phyloP scores from a whole-genome alignment of 345 rosid species.

The Pistacia vera region DNA sequence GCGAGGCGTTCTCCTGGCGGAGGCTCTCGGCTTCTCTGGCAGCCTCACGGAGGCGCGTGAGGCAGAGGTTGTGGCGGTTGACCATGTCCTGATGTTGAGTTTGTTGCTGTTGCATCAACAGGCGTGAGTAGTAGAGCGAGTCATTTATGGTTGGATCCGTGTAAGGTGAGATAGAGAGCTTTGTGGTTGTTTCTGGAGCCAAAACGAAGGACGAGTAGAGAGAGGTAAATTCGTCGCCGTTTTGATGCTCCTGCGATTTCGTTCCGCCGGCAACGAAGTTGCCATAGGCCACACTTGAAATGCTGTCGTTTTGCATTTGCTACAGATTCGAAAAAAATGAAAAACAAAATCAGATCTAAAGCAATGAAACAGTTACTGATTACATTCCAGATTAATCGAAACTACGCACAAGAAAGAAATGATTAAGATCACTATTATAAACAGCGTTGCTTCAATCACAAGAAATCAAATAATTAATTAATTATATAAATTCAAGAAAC shows the following conservation, averaged over 20 bases:
- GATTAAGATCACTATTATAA: not conserved
- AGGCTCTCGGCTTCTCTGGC: constrained; percentile 42
- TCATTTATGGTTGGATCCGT: constrained; percentile 16
- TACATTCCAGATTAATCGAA: not conserved
- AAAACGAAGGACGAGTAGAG: constrained; percentile 24
- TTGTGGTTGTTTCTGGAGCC: constrained; percentile 9
- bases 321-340: not conserved
- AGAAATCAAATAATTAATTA: not conserved
- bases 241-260: constrained; percentile 15
- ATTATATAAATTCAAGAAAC: not conserved
- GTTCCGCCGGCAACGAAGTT: not conserved
- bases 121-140: constrained; percentile 31
- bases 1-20: constrained; percentile 43
- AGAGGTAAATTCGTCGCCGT: constrained; percentile 25
- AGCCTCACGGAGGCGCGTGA: constrained; percentile 46
- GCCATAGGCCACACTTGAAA: constrained; percentile 20
- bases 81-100: constrained; percentile 51
- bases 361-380: not conserved
- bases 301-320: constrained; percentile 35
- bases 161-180: not conserved
- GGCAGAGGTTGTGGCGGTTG: constrained; percentile 48
- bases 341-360: constrained; percentile 18
- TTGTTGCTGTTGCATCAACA: constrained; percentile 34
- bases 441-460: not conserved
- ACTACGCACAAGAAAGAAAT: not conserved